Conservation (phyloP, 768 basidiomycete species). For the Rhizopogon vinicolor region DNA sequence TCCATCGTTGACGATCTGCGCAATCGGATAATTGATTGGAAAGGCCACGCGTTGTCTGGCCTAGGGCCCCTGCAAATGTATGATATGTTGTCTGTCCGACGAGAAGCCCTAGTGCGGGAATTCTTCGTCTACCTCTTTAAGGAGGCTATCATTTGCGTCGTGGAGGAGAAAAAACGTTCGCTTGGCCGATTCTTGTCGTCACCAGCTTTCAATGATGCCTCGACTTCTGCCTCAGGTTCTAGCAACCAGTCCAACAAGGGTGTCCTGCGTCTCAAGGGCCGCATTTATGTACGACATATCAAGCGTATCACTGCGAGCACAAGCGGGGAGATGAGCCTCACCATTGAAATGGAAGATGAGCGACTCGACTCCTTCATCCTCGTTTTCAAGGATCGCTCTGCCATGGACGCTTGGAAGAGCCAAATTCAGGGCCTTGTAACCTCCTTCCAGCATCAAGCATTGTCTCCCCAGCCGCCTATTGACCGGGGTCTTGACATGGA, state of each 20-base stretch:
- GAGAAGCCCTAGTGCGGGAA: conserved; percentile 86
- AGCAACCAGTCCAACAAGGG: conserved; percentile 42
- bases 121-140: conserved; percentile 97
- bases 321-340: conserved; percentile 84
- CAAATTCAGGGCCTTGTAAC: conserved; percentile 78
- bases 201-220: conserved; percentile 48
- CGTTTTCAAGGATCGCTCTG: conserved; percentile 87
- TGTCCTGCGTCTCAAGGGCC: conserved; percentile 86
- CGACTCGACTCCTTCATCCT: conserved; percentile 91
- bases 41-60: conserved; percentile 86
- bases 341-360: conserved; percentile 98
- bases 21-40: conserved; percentile 93
- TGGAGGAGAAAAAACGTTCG: conserved; percentile 89
- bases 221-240: conserved; percentile 34
- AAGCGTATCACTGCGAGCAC: conserved; percentile 81
- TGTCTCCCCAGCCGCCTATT: conserved; percentile 26
- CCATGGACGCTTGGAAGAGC: conserved; percentile 83
- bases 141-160: conserved; percentile 97
- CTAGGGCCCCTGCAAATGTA: conserved; percentile 90
- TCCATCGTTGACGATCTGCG: conserved; percentile 86
- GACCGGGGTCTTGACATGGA: conserved; percentile 53
- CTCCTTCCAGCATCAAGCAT: conserved; percentile 57
- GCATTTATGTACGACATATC: conserved; percentile 95
- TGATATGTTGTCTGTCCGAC: conserved; percentile 83
- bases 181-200: conserved; percentile 72